Evolutionary conservation across 2,329 filamentous ascomycete genomes (phyloP).

Genomic region (Geosmithia morbida): DNA sequence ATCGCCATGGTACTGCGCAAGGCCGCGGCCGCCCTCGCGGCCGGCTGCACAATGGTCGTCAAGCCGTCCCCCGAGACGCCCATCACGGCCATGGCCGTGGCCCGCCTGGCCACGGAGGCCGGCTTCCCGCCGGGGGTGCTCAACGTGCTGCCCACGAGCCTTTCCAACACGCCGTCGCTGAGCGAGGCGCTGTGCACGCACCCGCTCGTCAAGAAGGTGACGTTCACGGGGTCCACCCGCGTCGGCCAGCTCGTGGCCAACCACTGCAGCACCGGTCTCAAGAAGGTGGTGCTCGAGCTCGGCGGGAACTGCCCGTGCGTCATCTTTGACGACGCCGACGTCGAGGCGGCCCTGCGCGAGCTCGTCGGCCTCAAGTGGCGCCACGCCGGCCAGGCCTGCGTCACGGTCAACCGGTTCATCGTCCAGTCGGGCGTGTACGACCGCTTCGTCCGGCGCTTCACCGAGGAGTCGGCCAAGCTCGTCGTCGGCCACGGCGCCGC

Average conservation of each 20-base stretch:
- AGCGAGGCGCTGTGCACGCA: conserved; percentile 55
- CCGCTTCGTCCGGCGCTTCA: conserved; percentile 1
- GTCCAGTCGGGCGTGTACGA: conserved; percentile 24
- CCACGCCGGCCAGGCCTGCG: conserved; percentile 44
- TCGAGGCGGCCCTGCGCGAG: conserved; percentile 46
- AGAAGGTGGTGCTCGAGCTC: conserved; percentile 51
- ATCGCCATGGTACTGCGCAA: conserved; percentile 34
- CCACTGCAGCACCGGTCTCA: conserved; percentile 18
- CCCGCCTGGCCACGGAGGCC: conserved; percentile 49
- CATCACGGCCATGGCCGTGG: conserved; percentile 49
- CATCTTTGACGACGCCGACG: conserved; percentile 50
- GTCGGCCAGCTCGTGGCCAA: conserved; percentile 57
- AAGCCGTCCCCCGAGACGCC: conserved; percentile 66
- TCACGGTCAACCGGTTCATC: conserved; percentile 35
- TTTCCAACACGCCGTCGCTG: conserved; percentile 49
- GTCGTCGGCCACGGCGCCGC: conserved; percentile 41
- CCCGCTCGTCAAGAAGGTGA: conserved; percentile 54
- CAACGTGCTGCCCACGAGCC: conserved; percentile 45
- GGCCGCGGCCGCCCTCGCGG: conserved; percentile 43
- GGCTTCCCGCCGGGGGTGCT: conserved; percentile 65
- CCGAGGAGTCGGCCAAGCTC: conserved; percentile 1
- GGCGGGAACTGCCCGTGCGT: conserved; percentile 55
- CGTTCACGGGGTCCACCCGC: conserved; percentile 61
- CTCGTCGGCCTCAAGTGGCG: conserved; percentile 26
- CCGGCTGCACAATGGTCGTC: conserved; percentile 62